Evolutionary conservation across 495 filamentous ascomycete species (phyloP), one percentile per base, ranked within the genome.

Genomic region (Bathelium albidoporum): DNA sequence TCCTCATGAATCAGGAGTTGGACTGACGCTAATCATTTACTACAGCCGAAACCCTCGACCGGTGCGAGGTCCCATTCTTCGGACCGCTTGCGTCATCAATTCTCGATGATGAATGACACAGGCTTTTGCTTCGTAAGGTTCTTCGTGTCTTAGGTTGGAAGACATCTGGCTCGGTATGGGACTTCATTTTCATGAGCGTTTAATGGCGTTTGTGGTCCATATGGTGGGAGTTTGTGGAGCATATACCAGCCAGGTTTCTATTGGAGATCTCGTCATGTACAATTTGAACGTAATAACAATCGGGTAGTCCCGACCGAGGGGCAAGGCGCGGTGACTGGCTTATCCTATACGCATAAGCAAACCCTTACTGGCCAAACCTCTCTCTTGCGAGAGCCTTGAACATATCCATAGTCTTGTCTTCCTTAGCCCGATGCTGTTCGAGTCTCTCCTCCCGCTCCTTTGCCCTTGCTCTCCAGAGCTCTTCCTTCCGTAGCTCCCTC

Each of bases 41-140:
- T 34, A 10, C 62, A 88, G 85, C 93, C 32, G 91, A 94, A 67
- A 96, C 89, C 7, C 80, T 97, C 49, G 94, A 96, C 72, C 86
- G 91, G 77, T 92, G 86, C 66, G 90, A 97, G 73, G 82, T 96
- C n/a, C 93, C 93, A 2, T 83, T 95, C 73, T 88, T 97, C 70
- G 89, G 89, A 10, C 78, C 78, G 36, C 78, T 96, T 72, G 93
- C 93, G 41, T 96, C 89, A 76, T 87, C 87, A 26, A 91, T 96
- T 74, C 80, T 97, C 63, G 93, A 97, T 75, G 87, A 95, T 73
- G 93, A 97, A 78, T 97, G 64, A 55, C n/a, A n/a, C n/a, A n/a
- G n/a, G n/a, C n/a, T n/a, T n/a, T n/a, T n/a, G n/a, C n/a, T n/a
- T n/a, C n/a, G n/a, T n/a, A n/a, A n/a, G n/a, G n/a, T 55, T 29